A percentile compares a stretch with the other conserved stretches of the same genome.
Conservation (phyloP, 2,329 filamentous ascomycete genomes). For the Aspergillus bombycis region DNA sequence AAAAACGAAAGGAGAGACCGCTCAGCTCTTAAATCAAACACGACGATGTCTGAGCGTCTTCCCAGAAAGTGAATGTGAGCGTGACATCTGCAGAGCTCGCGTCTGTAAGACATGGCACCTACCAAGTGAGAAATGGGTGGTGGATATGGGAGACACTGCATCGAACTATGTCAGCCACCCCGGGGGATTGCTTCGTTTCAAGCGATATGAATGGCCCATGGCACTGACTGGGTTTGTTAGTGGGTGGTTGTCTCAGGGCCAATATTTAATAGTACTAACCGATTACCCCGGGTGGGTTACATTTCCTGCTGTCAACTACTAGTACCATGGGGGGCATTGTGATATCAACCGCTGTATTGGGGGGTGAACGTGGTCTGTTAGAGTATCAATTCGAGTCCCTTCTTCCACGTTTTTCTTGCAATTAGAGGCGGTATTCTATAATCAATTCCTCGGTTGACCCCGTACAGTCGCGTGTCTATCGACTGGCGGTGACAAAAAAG, state of each 20-base stretch:
- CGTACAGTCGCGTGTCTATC: neutral
- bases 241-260: neutral
- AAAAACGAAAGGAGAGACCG: neutral
- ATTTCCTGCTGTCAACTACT: neutral
- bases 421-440: neutral
- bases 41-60: neutral
- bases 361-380: neutral
- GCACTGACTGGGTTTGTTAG: neutral
- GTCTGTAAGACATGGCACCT: neutral
- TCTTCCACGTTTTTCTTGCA: neutral
- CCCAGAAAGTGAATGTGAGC: neutral
- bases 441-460: neutral
- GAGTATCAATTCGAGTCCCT: neutral
- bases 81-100: neutral
- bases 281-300: too few relatives aligned
- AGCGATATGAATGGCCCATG: neutral
- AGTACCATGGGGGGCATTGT: neutral
- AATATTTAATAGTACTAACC: neutral
- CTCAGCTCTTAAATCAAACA: neutral
- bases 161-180: slow-evolving; percentile 2
- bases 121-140: neutral
- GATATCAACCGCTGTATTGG: neutral
- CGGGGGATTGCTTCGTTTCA: neutral
- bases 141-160: neutral
- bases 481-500: neutral